Percentiles rank a stretch among this genome's conserved stretches.
Evolutionary conservation across 768 basidiomycete genomes (phyloP).

Genomic region (Calocybe indica): DNA sequence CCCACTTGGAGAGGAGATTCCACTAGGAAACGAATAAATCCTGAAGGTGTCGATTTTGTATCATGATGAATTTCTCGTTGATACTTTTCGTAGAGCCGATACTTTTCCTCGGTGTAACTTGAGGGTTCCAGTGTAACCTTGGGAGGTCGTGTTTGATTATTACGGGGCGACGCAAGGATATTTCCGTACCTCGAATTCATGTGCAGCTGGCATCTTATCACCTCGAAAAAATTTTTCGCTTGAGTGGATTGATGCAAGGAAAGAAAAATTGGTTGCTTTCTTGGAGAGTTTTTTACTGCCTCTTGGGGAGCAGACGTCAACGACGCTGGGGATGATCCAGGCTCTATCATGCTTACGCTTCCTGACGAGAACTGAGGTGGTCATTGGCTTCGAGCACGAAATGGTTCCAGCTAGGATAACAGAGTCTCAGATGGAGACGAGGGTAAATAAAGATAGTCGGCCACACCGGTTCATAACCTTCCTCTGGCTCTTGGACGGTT

Average conservation of each 20-base stretch:
- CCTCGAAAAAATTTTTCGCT: conserved; percentile 39
- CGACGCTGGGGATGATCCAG: background rate
- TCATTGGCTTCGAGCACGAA: conserved; percentile 47
- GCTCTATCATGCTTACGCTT: conserved; percentile 1
- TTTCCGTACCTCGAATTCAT: conserved; percentile 54
- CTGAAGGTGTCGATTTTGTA: conserved; percentile 33
- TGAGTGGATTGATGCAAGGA: conserved; percentile 46
- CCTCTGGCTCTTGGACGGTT: conserved; percentile 67
- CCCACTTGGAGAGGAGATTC: conserved; percentile 68
- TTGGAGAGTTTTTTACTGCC: background rate
- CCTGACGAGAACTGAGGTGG: background rate
- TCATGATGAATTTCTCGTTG: conserved; percentile 79
- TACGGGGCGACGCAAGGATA: background rate
- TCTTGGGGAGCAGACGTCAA: background rate
- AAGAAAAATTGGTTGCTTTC: conserved; percentile 27
- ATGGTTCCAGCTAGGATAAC: conserved; percentile 60
- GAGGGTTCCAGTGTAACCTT: conserved; percentile 77
- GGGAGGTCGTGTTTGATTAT: background rate
- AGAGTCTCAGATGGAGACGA: background rate
- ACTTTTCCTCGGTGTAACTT: conserved; percentile 77
- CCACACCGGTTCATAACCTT: conserved; percentile 66
- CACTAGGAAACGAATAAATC: conserved; percentile 75
- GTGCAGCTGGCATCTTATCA: conserved; percentile 24
- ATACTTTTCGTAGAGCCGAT: conserved; percentile 68
- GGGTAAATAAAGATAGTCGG: background rate